Conservation (phyloP, 352 stramenopile species). For the Pythium apleroticum region DNA sequence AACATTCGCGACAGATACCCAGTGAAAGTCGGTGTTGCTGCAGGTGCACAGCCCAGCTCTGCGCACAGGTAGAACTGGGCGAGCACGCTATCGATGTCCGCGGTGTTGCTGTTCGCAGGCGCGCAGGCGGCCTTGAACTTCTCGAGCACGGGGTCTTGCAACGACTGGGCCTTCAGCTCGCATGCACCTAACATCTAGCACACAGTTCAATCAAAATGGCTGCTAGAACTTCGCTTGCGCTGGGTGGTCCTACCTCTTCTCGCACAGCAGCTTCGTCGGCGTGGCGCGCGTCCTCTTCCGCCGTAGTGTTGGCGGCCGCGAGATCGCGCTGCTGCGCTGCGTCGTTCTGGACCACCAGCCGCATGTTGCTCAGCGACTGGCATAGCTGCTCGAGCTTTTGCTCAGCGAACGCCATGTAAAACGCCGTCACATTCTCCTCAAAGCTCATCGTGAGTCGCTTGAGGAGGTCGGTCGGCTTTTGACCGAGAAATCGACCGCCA, state of each 20-base stretch:
- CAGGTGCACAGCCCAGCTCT: slow-evolving; percentile 34
- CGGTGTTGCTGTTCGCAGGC: slow-evolving; percentile 13
- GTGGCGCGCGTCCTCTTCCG: slow-evolving; percentile 14
- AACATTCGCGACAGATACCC: slow-evolving; percentile 56
- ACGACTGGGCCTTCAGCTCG: slow-evolving; percentile 58
- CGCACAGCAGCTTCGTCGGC: slow-evolving; percentile 39
- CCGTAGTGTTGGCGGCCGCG: slow-evolving; percentile 15
- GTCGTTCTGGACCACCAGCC: slow-evolving; percentile 36
- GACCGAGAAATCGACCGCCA: not conserved
- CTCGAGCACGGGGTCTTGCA: slow-evolving; percentile 41
- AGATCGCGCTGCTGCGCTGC: slow-evolving; percentile 27
- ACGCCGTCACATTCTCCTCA: slow-evolving; percentile 75
- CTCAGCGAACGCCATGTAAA: slow-evolving; percentile 82
- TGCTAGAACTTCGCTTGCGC: not conserved
- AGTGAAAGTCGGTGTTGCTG: slow-evolving; percentile 37
- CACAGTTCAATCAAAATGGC: not conserved
- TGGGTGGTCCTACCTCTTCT: slow-evolving; percentile 41
- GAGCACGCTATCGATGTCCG: slow-evolving; percentile 54
- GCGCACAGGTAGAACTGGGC: slow-evolving; percentile 53
- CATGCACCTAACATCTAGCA: slow-evolving; percentile 68
- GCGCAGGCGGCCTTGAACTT: slow-evolving; percentile 44
- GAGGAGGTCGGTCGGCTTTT: not conserved
- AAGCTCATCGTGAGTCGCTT: slow-evolving; percentile 51
- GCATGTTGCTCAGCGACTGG: slow-evolving; percentile 62
- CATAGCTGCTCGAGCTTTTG: slow-evolving; percentile 65